phyloP scores from a whole-genome alignment of 352 stramenopile genomes.

The Pythium aphanidermatum region DNA sequence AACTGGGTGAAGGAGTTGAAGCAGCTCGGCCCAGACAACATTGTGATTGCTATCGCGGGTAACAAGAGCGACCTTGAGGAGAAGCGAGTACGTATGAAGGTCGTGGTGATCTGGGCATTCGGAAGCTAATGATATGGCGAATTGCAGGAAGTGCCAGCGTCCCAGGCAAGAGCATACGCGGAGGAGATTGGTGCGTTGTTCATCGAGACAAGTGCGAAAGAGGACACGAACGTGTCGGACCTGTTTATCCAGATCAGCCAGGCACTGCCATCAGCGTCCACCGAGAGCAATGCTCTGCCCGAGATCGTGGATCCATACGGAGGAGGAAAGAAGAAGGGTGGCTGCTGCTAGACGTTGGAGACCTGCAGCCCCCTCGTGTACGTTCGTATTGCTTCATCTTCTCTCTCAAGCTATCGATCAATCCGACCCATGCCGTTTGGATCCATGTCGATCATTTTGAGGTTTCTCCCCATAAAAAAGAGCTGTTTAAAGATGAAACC shows the following conservation, averaged over 20 bases:
- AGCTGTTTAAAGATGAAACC: no score
- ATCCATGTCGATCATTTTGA: neutral
- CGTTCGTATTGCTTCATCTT: neutral
- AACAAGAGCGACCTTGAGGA: conserved; percentile 93
- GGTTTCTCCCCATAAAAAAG: no score
- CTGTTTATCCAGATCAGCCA: conserved; percentile 92
- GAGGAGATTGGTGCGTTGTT: conserved; percentile 92
- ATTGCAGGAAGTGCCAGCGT: conserved; percentile 76
- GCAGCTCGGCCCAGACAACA: conserved; percentile 89
- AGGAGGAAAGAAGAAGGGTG: conserved; percentile 76
- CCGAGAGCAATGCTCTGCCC: conserved; percentile 75
- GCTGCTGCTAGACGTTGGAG: conserved; percentile 64
- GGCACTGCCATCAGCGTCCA: conserved; percentile 58
- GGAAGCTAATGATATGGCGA: no score
- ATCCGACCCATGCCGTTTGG: no score
- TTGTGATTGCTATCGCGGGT: conserved; percentile 94
- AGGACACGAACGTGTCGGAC: conserved; percentile 91
- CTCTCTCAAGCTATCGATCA: no score
- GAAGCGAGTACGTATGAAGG: conserved; percentile 56
- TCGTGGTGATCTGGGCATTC: no score
- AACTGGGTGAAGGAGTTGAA: conserved; percentile 95
- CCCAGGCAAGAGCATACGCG: conserved; percentile 84
- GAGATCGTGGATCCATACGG: conserved; percentile 85
- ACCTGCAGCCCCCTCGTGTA: neutral
- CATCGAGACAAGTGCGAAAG: conserved; percentile 93